Evolutionary conservation across 139 green algal genomes (phyloP), one percentile per base, ranked within the genome.

Genomic region (Edaphochlamys debaryana): DNA sequence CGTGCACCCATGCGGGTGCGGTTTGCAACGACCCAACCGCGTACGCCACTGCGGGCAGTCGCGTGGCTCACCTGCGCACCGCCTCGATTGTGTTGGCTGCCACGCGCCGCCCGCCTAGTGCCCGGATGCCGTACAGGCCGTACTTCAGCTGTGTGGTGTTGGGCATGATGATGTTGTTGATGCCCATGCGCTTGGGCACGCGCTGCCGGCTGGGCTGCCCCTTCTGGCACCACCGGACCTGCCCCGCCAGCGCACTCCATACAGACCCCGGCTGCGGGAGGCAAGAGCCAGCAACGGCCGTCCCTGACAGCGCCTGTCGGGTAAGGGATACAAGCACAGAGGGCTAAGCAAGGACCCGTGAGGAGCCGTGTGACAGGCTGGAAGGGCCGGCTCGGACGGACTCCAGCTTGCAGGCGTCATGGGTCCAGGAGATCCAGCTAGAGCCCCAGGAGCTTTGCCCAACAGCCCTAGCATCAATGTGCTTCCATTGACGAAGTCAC

Each of bases 91-190:
- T 92, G 52, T 84, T 83, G 5, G 86, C 90, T 1, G 84, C 80
- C 9, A 93, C 82, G 19, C 90, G 82, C 54, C 69, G 80, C 45
- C 85, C 87, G 20, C 82, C 81, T 48, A 92, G 45, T 0, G 90
- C 90, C 15, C 90, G 66, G 22, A 94, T 89, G 74, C 90, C 90
- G 70, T 89, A 94, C 73, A 86, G 36, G 5, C 90, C 90, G 79
- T 86, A 91, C 66, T 88, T 79, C 1, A 94, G 86, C 45, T 89
- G 77, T 2, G 86, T 88, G 15, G 66, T 90, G 87, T 92, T 94
- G 25, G 82, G 66, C 79, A 90, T 90, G 36, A 91, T 83, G 27
- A 70, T 87, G 40, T 90, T 70, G 40, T 94, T 92, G 75, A 92
- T 85, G 36, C 69, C 86, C n/a, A 75, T 45, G 48, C 78, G 67